Evolutionary conservation across 176 grass and related monocot species (phyloP).

Genomic region (Juncus inflexus): DNA sequence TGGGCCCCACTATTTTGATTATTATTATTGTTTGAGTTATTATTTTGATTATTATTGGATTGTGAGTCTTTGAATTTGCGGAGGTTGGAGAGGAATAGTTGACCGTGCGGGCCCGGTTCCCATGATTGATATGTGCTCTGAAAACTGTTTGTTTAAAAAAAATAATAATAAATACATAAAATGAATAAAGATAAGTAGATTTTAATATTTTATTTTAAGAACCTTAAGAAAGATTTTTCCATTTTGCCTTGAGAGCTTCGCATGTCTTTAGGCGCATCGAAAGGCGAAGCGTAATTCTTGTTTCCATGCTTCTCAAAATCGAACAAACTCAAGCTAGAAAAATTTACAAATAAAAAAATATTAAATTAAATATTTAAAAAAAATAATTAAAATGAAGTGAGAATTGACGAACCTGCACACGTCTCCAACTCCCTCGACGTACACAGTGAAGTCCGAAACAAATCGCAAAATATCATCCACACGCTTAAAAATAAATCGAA

Average conservation of each 20-base stretch:
- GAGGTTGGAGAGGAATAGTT: conserved; percentile 65
- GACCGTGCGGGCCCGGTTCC: conserved; percentile 51
- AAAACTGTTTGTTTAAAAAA: conserved; percentile 54
- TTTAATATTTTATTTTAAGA: conserved; percentile 1
- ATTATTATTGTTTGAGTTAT: conserved; percentile 47
- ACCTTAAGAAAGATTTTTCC: conserved; percentile 99
- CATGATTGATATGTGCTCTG: conserved; percentile 83
- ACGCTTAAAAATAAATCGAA: conserved; percentile 36
- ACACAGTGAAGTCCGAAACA: conserved; percentile 93
- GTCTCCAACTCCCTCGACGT: conserved; percentile 91
- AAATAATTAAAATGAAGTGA: conserved; percentile 16
- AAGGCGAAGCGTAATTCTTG: conserved; percentile 82
- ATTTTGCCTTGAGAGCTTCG: conserved; percentile 97
- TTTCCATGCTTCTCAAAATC: conserved; percentile 92
- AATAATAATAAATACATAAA: conserved; percentile 10
- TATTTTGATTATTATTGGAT: conserved; percentile 28
- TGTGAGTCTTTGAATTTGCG: conserved; percentile 72
- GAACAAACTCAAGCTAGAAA: conserved; percentile 74
- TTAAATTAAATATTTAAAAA: conserved; percentile 11
- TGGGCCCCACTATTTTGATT: conserved; percentile 34
- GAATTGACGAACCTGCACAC: conserved; percentile 74
- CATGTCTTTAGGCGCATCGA: conserved; percentile 49
- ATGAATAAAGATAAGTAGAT: conserved; percentile 3
- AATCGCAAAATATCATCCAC: conserved; percentile 93
- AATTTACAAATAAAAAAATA: conserved; percentile 29